Percentiles rank a stretch among this genome's conserved stretches.
phyloP scores from a whole-genome alignment of 305 asterid species.

The Plantago rigida region DNA sequence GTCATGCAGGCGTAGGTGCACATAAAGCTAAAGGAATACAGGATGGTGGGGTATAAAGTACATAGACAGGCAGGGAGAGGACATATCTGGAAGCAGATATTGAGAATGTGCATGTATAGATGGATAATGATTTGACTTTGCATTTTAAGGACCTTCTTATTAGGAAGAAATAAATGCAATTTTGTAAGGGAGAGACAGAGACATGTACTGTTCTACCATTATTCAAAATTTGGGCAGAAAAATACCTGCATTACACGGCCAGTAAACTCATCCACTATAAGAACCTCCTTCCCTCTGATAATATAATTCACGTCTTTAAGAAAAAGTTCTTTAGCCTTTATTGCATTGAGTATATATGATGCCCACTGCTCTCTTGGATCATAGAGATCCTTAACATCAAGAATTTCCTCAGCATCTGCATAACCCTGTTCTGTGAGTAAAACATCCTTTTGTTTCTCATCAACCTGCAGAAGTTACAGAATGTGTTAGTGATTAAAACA shows the following conservation, averaged over 20 bases:
- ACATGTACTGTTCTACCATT: conserved; percentile 18
- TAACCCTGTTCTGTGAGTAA: conserved; percentile 91
- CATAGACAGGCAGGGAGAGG: too few relatives aligned
- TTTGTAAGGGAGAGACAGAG: background rate
- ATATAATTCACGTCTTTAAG: conserved; percentile 92
- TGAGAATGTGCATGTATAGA: too few relatives aligned
- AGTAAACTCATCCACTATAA: conserved; percentile 92
- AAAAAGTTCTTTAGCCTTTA: conserved; percentile 91
- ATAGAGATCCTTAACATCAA: conserved; percentile 81
- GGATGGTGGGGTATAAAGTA: too few relatives aligned
- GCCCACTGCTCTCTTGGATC: conserved; percentile 99
- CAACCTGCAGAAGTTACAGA: conserved; percentile 58
- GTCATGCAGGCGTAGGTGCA: too few relatives aligned
- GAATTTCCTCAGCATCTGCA: conserved; percentile 94
- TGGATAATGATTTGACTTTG: too few relatives aligned
- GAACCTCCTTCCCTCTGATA: conserved; percentile 84
- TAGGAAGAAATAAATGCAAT: too few relatives aligned
- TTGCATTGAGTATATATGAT: conserved; percentile 77
- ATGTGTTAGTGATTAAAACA: conserved; percentile 23
- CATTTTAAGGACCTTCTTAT: too few relatives aligned
- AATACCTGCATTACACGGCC: conserved; percentile 99
- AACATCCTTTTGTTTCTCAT: conserved; percentile 82
- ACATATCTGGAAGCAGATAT: too few relatives aligned
- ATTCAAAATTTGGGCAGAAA: conserved; percentile 24
- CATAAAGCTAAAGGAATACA: too few relatives aligned